Conservation (phyloP, 495 filamentous ascomycete species). For the Tuber melanosporum region DNA sequence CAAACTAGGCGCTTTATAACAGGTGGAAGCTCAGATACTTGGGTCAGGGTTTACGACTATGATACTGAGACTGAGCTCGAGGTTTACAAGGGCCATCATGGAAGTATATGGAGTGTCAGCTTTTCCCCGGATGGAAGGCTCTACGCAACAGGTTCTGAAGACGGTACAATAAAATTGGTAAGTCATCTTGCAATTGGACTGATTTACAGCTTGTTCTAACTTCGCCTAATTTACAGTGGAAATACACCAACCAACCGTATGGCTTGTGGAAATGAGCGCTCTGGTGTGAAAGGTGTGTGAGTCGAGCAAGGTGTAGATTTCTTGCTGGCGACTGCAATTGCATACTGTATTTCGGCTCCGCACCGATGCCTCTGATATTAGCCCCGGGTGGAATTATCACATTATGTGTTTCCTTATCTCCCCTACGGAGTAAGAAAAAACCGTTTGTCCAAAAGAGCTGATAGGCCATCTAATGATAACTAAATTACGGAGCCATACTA, state of each 20-base stretch:
- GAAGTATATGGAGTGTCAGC: conserved; percentile 87
- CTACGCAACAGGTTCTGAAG: conserved; percentile 93
- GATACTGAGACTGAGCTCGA: conserved; percentile 72
- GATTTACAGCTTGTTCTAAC: background rate
- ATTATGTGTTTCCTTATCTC: background rate
- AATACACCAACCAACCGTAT: conserved; percentile 61
- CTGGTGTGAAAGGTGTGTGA: conserved; percentile 4
- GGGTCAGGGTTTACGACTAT: conserved; percentile 87
- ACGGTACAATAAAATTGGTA: conserved; percentile 88
- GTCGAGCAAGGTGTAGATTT: conserved; percentile 4
- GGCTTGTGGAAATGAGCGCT: conserved; percentile 54
- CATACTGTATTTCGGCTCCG: background rate
- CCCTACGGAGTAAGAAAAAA: background rate
- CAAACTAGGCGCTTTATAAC: conserved; percentile 76
- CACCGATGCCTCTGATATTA: background rate
- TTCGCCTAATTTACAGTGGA: conserved; percentile 49
- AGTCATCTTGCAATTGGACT: conserved; percentile 2
- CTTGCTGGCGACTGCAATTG: background rate
- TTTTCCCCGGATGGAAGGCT: conserved; percentile 94
- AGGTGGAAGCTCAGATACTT: conserved; percentile 81
- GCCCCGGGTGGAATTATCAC: background rate
- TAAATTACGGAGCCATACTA: background rate
- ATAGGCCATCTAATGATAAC: background rate
- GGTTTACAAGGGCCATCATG: conserved; percentile 94
- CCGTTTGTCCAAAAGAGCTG: background rate